Evolutionary conservation across 164 flowering plant species (phyloP).

Genomic region (Chloranthus sessilifolius): DNA sequence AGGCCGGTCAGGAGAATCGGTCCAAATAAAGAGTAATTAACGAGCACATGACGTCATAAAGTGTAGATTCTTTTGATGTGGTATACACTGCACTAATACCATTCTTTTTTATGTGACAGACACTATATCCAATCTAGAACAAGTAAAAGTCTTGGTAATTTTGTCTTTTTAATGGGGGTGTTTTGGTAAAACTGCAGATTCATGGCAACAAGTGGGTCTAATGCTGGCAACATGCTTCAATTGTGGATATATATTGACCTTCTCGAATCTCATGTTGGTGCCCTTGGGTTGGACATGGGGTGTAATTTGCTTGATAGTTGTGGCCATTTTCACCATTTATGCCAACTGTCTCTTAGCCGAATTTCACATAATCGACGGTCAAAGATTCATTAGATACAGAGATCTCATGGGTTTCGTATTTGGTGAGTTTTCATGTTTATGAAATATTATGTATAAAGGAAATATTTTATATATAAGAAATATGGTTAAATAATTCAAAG

Average conservation of each 20-base stretch:
- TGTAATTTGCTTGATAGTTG: constrained; percentile 23
- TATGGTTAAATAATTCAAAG: too few relatives aligned
- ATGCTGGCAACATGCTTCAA: constrained; percentile 40
- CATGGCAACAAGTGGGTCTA: constrained; percentile 58
- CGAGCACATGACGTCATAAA: too few relatives aligned
- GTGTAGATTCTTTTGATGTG: too few relatives aligned
- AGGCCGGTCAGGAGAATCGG: too few relatives aligned
- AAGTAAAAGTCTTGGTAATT: too few relatives aligned
- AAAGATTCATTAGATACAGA: constrained; percentile 56
- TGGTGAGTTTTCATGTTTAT: constrained; percentile 30
- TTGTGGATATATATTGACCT: constrained; percentile 48
- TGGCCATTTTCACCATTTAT: constrained; percentile 30
- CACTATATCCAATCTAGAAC: too few relatives aligned
- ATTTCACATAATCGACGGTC: constrained; percentile 43
- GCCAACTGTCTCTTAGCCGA: constrained; percentile 52
- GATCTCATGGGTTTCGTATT: constrained; percentile 48
- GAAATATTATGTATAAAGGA: too few relatives aligned
- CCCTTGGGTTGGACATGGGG: constrained; percentile 65
- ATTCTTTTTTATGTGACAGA: too few relatives aligned
- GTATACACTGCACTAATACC: too few relatives aligned
- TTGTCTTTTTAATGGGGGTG: too few relatives aligned
- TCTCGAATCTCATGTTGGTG: constrained; percentile 44
- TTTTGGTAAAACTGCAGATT: constrained; percentile 29
- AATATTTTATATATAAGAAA: too few relatives aligned
- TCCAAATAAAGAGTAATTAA: too few relatives aligned